These are phyloP conservation scores for Chlamydomonas eustigma DNA, from an alignment of 139 green algal species.

Conservation along the genomic window DNA sequence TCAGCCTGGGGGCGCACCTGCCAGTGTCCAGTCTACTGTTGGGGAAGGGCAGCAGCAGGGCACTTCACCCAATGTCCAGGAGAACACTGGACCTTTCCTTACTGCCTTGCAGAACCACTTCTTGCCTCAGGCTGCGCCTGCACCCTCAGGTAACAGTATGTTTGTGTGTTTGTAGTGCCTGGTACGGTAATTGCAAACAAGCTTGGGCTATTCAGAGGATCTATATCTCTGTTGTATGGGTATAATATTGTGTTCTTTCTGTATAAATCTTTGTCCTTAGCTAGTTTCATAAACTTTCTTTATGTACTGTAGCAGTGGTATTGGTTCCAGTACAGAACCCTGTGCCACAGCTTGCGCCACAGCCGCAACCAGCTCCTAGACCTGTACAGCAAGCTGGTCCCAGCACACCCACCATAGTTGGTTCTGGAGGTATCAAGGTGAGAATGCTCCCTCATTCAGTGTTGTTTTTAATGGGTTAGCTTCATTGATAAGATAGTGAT, in stretches of 20 bases:
- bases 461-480: background rate
- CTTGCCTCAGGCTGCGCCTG: background rate
- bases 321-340: background rate
- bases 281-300: no score
- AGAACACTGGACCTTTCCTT: background rate
- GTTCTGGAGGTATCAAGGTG: background rate
- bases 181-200: no score
- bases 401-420: background rate
- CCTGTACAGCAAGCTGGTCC: background rate
- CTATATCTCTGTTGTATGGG: no score
- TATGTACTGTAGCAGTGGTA: background rate
- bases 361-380: background rate
- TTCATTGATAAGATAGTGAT: no score
- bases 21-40: no score
- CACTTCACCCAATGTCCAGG: background rate
- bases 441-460: background rate
- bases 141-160: no score
- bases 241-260: no score
- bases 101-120: background rate
- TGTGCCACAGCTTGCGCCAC: background rate
- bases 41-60: background rate
- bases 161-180: no score
- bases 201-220: no score
- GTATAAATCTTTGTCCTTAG: no score
- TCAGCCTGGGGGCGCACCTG: no score